These are phyloP conservation scores for Xylariaceae sp. DNA, from an alignment of 2,329 filamentous ascomycete species.

Conservation along the genomic window DNA sequence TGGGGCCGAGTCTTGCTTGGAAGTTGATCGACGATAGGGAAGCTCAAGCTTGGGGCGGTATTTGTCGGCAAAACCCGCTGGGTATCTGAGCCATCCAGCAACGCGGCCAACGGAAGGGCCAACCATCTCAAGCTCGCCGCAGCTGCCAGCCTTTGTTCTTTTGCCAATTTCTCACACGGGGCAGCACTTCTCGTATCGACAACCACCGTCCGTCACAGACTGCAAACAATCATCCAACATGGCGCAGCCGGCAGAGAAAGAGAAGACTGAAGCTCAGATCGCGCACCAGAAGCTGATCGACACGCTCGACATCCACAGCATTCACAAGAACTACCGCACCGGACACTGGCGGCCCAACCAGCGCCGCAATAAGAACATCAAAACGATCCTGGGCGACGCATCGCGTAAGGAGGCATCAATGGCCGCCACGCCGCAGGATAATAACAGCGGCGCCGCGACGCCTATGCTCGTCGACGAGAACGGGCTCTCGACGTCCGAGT, in stretches of 20 bases:
- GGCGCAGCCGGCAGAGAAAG: constrained; percentile 61
- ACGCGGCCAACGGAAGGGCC: too few species aligned
- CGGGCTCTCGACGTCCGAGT: constrained; percentile 52
- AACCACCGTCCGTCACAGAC: too few species aligned
- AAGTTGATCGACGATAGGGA: background rate
- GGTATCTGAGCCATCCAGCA: too few species aligned
- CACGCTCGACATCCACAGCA: constrained; percentile 82
- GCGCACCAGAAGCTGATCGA: constrained; percentile 85
- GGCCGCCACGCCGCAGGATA: constrained; percentile 73
- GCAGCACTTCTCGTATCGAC: too few species aligned
- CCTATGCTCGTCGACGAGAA: constrained; percentile 46
- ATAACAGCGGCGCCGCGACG: constrained; percentile 71
- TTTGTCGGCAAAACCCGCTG: background rate
- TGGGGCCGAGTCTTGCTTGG: background rate
- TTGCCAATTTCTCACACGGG: too few species aligned
- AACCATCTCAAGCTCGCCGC: too few species aligned
- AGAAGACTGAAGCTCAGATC: constrained; percentile 70
- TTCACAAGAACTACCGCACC: constrained; percentile 87
- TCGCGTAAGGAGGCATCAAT: constrained; percentile 85
- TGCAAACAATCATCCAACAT: constrained; percentile 30
- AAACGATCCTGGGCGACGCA: constrained; percentile 88
- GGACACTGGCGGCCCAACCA: constrained; percentile 85
- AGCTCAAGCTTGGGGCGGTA: background rate
- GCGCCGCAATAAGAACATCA: constrained; percentile 98
- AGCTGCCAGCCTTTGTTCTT: too few species aligned